Percentiles rank a stretch among this genome's conserved stretches.
These are phyloP conservation scores for Coleophoma cylindrospora DNA, from an alignment of 2,329 filamentous ascomycete genomes.

Conservation along the genomic window DNA sequence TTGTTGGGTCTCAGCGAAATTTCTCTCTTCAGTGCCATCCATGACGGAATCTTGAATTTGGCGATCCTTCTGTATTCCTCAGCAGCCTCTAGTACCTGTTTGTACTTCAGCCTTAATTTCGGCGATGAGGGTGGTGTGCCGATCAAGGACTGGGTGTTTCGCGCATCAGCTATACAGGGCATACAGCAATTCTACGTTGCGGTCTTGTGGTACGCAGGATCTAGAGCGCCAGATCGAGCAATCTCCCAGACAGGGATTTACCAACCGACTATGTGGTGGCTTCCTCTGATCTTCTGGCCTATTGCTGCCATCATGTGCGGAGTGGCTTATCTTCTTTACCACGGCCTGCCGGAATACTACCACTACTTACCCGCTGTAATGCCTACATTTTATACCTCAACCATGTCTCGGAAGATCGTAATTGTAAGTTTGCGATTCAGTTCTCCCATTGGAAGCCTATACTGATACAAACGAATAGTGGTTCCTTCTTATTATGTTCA, in stretches of 20 bases:
- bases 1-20: neutral
- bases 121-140: neutral
- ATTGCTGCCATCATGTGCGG: neutral
- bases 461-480: slow-evolving; percentile 28
- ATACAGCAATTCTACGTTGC: neutral
- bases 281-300: neutral
- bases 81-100: neutral
- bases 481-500: slow-evolving; percentile 59
- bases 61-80: neutral
- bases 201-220: neutral
- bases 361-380: slow-evolving; percentile 57
- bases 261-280: neutral
- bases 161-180: neutral
- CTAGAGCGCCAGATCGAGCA: neutral
- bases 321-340: slow-evolving; percentile 35
- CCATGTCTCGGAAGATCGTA: slow-evolving; percentile 58
- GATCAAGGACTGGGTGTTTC: neutral
- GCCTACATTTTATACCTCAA: slow-evolving; percentile 59
- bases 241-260: neutral
- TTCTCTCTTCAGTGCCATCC: neutral
- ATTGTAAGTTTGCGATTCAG: slow-evolving; percentile 21
- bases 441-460: too few relatives aligned
- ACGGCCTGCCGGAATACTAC: slow-evolving; percentile 60
- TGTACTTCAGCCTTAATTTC: neutral
- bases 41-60: neutral